phyloP scores from a whole-genome alignment of 108 stramenopile species.

The Nannochloropsis oceanica region DNA sequence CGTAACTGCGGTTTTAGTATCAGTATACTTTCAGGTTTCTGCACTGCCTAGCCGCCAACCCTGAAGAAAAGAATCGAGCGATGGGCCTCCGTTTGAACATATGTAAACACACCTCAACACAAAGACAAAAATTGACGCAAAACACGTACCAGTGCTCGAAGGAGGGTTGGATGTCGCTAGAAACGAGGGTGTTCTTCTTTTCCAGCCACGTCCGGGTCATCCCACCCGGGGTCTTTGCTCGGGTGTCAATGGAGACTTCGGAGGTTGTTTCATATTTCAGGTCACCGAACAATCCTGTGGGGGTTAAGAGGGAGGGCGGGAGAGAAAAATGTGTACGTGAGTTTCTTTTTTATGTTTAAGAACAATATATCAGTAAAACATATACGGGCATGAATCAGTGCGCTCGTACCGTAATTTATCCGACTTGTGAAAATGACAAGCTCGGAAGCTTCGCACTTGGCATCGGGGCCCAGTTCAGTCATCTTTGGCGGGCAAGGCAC shows the following conservation, averaged over 20 bases:
- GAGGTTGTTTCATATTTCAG: background rate
- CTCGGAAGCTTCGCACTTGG: background rate
- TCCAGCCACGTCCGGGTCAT: background rate
- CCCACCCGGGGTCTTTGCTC: background rate
- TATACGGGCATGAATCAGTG: background rate
- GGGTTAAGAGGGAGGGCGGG: background rate
- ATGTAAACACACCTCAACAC: no score
- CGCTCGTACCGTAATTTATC: background rate
- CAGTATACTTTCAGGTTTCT: no score
- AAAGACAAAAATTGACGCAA: no score
- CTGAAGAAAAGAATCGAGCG: no score
- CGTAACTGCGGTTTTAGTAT: no score
- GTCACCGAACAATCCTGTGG: background rate
- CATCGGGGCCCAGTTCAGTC: background rate
- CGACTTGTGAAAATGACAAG: background rate
- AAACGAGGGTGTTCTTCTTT: background rate
- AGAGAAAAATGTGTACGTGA: background rate
- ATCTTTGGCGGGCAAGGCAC: background rate
- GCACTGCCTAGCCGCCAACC: no score
- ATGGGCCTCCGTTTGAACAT: no score
- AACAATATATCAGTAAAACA: no score
- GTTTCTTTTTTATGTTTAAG: background rate
- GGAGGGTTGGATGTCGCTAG: background rate
- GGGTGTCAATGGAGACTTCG: background rate
- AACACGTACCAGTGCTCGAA: background rate